phyloP scores from a whole-genome alignment of 176 grass and related monocot species.

The Musa itinerans region DNA sequence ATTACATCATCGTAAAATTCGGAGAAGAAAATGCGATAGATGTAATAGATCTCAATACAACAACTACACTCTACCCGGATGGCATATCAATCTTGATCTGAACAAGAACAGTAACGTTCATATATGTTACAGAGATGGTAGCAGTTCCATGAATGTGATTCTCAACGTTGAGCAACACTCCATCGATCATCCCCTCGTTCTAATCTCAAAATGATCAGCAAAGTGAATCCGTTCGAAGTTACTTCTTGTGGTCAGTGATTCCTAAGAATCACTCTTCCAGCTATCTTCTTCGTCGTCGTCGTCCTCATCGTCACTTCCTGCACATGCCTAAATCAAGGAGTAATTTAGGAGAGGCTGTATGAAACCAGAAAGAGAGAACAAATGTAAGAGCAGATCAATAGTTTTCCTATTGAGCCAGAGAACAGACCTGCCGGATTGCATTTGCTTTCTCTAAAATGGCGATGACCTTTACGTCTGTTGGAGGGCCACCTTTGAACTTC shows the following conservation, averaged over 20 bases:
- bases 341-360: background rate
- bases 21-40: too few relatives aligned
- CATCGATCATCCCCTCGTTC: too few relatives aligned
- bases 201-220: too few relatives aligned
- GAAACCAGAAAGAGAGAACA: background rate
- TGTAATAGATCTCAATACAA: too few relatives aligned
- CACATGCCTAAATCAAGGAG: slow-evolving; percentile 1
- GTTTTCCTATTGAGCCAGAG: background rate
- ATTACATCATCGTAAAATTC: fast-evolving
- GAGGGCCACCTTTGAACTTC: slow-evolving; percentile 67
- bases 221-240: too few relatives aligned
- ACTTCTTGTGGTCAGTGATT: background rate
- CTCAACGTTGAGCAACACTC: too few relatives aligned
- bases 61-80: background rate
- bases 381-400: slow-evolving; percentile 8
- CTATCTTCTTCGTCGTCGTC: background rate
- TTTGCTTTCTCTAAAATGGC: slow-evolving; percentile 91
- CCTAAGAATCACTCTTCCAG: slow-evolving; percentile 10
- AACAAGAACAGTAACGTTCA: background rate
- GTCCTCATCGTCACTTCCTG: slow-evolving; percentile 4
- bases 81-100: background rate
- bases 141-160: too few relatives aligned
- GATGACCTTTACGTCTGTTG: slow-evolving; percentile 68
- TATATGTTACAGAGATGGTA: background rate
- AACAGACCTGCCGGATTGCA: slow-evolving; percentile 77